phyloP scores from a whole-genome alignment of 495 filamentous ascomycete genomes.

The Penicillium verhagenii region DNA sequence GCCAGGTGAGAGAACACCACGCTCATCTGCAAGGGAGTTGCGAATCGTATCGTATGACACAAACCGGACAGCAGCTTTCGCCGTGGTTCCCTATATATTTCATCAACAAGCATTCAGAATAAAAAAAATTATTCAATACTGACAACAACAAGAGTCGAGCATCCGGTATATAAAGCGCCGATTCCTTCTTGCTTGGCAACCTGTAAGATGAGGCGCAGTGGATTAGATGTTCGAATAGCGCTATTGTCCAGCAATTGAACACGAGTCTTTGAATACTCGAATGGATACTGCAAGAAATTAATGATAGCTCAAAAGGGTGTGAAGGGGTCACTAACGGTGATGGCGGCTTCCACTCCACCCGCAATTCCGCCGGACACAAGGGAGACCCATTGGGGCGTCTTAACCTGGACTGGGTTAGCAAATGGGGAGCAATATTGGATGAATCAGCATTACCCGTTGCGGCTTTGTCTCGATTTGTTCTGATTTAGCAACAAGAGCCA shows the following conservation, averaged over 20 bases:
- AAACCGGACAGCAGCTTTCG: conserved; percentile 66
- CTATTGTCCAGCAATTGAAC: conserved; percentile 55
- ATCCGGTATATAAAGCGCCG: conserved; percentile 62
- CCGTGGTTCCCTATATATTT: conserved; percentile 47
- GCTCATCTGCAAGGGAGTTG: conserved; percentile 56
- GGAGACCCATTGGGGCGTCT: conserved; percentile 39
- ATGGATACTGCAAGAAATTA: conserved; percentile 51
- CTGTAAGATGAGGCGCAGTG: conserved; percentile 49
- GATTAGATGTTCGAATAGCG: conserved; percentile 46
- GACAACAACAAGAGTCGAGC: conserved; percentile 55
- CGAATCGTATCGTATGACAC: conserved; percentile 65
- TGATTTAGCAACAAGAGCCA: not conserved
- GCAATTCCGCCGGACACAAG: conserved; percentile 54
- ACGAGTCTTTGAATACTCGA: conserved; percentile 67
- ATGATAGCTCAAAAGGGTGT: not conserved
- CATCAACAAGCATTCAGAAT: not conserved
- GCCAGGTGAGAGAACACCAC: conserved; percentile 52
- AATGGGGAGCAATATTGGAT: not conserved
- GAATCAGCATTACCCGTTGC: not conserved
- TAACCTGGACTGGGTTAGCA: not conserved
- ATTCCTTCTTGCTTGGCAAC: conserved; percentile 55
- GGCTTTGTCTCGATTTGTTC: not conserved
- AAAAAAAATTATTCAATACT: not conserved
- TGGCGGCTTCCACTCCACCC: conserved; percentile 53
- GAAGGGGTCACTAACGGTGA: conserved; percentile 36